phyloP scores from a whole-genome alignment of 805 yeast genomes.

The Gaillardinia entomophila region DNA sequence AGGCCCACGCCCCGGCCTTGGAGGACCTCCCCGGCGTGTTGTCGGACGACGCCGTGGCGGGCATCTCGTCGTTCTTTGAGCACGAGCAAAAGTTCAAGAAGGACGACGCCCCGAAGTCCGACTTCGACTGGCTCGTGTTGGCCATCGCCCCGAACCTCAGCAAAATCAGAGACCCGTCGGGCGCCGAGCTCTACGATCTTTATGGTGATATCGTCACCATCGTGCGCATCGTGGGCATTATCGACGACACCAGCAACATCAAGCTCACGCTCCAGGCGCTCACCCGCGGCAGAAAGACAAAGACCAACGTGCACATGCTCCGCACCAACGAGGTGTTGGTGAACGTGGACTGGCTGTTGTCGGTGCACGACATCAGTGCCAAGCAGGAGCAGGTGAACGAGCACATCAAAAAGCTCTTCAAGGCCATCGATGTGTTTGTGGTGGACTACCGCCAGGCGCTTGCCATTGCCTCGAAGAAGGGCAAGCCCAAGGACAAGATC shows the following conservation, averaged over 20 bases:
- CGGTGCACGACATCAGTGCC: constrained; percentile 10
- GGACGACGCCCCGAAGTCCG: constrained; percentile 5
- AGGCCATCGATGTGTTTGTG: constrained; percentile 34
- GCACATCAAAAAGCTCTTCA: constrained; percentile 19
- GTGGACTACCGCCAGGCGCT: constrained; percentile 31
- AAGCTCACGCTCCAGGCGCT: constrained; percentile 46
- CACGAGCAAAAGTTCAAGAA: constrained; percentile 2
- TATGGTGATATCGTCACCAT: constrained; percentile 30
- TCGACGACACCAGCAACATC: constrained; percentile 38
- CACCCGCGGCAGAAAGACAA: constrained; percentile 30
- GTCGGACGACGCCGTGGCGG: constrained; percentile 26
- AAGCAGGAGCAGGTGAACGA: constrained; percentile 14
- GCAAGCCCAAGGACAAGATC: constrained; percentile 13
- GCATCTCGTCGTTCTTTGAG: constrained; percentile 18
- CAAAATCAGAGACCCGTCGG: constrained; percentile 20
- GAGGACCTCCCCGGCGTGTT: constrained; percentile 13
- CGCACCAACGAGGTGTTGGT: constrained; percentile 21
- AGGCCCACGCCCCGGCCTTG: constrained; percentile 3
- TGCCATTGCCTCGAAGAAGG: constrained; percentile 6
- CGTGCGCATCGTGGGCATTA: constrained; percentile 42
- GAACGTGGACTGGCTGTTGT: constrained; percentile 18
- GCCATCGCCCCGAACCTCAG: constrained; percentile 29
- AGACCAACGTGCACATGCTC: constrained; percentile 2
- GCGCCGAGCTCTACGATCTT: constrained; percentile 4
- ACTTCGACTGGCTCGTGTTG: constrained; percentile 32